A percentile compares a stretch with the other conserved stretches of the same genome.
Conservation (phyloP, 2,329 filamentous ascomycete species). For the Trichoderma sp. region DNA sequence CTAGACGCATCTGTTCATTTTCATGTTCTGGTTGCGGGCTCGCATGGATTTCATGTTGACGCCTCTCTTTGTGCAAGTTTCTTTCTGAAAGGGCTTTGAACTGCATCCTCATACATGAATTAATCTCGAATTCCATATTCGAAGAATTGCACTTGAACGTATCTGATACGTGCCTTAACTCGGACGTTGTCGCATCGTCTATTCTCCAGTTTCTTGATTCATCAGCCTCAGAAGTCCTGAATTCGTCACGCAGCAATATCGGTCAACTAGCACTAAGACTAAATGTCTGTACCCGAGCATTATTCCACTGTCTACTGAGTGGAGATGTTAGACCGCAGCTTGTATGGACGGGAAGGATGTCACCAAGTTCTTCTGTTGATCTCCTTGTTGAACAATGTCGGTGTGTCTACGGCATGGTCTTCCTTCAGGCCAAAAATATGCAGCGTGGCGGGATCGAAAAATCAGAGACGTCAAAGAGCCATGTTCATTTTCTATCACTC, state of each 20-base stretch:
- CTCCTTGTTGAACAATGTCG: background rate
- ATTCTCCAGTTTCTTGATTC: background rate
- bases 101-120: background rate
- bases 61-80: background rate
- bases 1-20: background rate
- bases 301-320: background rate
- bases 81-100: too few species aligned
- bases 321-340: background rate
- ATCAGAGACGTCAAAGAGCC: background rate
- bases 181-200: background rate
- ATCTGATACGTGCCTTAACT: background rate
- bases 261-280: background rate
- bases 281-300: constrained; percentile 10
- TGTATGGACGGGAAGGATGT: background rate
- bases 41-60: background rate
- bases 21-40: background rate
- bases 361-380: background rate
- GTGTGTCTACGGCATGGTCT: background rate
- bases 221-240: background rate
- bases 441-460: background rate
- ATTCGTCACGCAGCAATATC: background rate
- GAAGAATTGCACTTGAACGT: background rate
- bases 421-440: background rate
- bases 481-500: background rate
- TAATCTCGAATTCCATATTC: background rate